These are phyloP conservation scores for Emericellopsis terricola DNA, from an alignment of 495 filamentous ascomycete species.

Conservation along the genomic window DNA sequence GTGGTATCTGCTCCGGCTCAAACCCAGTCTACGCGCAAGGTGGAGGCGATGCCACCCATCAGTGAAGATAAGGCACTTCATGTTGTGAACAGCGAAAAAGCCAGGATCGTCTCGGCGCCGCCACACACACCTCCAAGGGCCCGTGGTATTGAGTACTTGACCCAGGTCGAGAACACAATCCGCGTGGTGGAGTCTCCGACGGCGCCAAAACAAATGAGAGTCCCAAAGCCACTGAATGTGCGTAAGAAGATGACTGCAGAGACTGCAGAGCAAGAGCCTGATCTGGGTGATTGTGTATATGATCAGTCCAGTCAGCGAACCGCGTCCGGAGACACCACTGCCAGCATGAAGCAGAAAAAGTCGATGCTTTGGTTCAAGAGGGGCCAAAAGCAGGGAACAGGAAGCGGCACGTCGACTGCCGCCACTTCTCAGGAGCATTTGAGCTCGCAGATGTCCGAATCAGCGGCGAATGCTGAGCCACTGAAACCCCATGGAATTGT, in stretches of 20 bases:
- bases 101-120: constrained; percentile 13
- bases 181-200: constrained; percentile 27
- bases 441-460: not conserved
- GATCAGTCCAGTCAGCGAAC: too few relatives aligned
- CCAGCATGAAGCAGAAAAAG: constrained; percentile 30
- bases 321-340: too few relatives aligned
- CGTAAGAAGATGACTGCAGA: constrained; percentile 26
- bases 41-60: constrained; percentile 30
- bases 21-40: constrained; percentile 15
- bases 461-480: too few relatives aligned
- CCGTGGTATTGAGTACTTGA: constrained; percentile 14
- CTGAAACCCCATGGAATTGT: too few relatives aligned
- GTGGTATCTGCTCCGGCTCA: constrained; percentile 38
- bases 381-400: constrained; percentile 21
- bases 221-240: constrained; percentile 31
- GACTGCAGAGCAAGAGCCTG: not conserved
- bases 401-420: constrained; percentile 5
- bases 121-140: constrained; percentile 10
- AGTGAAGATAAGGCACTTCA: constrained; percentile 16
- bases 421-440: constrained; percentile 3
- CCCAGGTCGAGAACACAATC: constrained; percentile 26
- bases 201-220: constrained; percentile 3
- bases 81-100: constrained; percentile 9
- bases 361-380: constrained; percentile 57
- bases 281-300: too few relatives aligned